A percentile compares a stretch with the other conserved stretches of the same genome.
Evolutionary conservation across 148 eudicot species (phyloP).

Genomic region (Vaccinium vitisidaea): DNA sequence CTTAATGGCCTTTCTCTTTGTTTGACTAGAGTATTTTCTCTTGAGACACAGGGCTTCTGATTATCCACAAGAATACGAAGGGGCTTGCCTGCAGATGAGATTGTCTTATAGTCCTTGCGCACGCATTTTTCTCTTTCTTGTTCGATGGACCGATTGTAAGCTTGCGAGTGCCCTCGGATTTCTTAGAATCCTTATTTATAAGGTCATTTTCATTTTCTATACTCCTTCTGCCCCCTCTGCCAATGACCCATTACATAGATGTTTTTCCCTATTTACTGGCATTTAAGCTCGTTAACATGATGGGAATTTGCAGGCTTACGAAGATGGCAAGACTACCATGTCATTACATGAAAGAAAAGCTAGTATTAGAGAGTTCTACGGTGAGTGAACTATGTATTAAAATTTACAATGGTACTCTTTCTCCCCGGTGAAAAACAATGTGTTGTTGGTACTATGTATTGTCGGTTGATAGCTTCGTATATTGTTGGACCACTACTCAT

Average conservation of each 20-base stretch:
- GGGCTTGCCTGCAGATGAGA: slow-evolving; percentile 87
- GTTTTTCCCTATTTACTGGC: not conserved
- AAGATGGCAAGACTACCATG: slow-evolving; percentile 76
- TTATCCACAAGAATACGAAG: slow-evolving; percentile 63
- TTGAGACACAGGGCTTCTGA: slow-evolving; percentile 66
- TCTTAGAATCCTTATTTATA: slow-evolving; percentile 69
- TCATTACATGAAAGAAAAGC: slow-evolving; percentile 75
- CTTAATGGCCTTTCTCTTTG: not conserved
- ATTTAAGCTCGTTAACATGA: slow-evolving; percentile 11
- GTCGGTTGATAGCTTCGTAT: too few relatives aligned
- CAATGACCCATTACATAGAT: not conserved
- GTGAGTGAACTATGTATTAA: slow-evolving; percentile 36
- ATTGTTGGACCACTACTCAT: not conserved
- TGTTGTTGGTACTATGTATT: not conserved
- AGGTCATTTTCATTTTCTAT: slow-evolving; percentile 32
- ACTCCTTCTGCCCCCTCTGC: not conserved
- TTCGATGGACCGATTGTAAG: slow-evolving; percentile 85
- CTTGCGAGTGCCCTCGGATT: slow-evolving; percentile 90
- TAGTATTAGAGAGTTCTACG: slow-evolving; percentile 71
- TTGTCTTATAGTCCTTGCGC: slow-evolving; percentile 79
- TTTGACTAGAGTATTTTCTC: not conserved
- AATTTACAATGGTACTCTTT: not conserved
- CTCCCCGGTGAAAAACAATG: not conserved
- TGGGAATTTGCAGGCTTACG: slow-evolving; percentile 59
- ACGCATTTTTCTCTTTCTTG: slow-evolving; percentile 66